phyloP scores from a whole-genome alignment of 441 rosid species.

The Manihot esculenta region DNA sequence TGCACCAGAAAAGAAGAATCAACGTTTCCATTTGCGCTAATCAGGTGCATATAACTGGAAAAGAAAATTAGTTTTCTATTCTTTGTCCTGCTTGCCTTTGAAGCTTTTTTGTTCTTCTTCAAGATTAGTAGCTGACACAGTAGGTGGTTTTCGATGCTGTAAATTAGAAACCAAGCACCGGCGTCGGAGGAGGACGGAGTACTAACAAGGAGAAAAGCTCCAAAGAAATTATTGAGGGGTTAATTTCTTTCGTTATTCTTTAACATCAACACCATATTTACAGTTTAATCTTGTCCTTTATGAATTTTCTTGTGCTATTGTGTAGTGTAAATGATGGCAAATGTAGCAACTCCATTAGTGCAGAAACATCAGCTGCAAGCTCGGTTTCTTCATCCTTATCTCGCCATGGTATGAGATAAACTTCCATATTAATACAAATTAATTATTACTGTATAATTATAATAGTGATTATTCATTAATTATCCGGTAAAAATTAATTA shows the following conservation, averaged over 20 bases:
- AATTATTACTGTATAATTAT: no score
- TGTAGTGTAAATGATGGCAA: not conserved
- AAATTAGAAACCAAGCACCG: not conserved
- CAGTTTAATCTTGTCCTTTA: no score
- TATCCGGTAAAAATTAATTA: not conserved
- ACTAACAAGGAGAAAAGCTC: not conserved
- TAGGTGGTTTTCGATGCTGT: not conserved
- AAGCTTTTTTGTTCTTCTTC: not conserved
- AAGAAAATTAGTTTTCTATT: no score
- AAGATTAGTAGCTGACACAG: not conserved
- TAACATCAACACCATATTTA: no score
- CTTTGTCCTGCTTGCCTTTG: not conserved
- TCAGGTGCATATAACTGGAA: not conserved
- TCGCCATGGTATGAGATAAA: not conserved
- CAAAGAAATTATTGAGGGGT: no score
- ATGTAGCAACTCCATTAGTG: not conserved
- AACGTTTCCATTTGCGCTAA: conserved; percentile 21
- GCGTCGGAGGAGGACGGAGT: not conserved
- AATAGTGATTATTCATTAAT: not conserved
- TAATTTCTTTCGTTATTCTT: no score
- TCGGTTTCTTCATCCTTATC: conserved; percentile 16
- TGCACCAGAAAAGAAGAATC: conserved; percentile 1
- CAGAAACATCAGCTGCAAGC: conserved; percentile 9
- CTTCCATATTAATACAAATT: no score
- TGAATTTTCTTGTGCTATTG: not conserved